Evolutionary conservation across 2,329 filamentous ascomycete genomes (phyloP), one percentile per base, ranked within the genome.

Genomic region (Sclerotinia trifoliorum): DNA sequence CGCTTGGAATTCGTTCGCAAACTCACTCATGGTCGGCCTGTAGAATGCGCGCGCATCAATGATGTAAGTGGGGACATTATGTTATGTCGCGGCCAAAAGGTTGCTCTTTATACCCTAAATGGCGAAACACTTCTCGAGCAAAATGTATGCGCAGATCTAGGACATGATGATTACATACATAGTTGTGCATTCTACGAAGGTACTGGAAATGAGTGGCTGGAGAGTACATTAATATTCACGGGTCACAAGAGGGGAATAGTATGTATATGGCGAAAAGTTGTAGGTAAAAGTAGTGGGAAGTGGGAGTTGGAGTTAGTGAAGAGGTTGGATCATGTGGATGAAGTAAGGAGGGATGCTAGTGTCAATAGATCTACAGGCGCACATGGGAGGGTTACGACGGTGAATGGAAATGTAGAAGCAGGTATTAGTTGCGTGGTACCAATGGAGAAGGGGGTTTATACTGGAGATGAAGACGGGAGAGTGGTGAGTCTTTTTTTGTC

Each of bases 181-280:
- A 88, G 90, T 1, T 95, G 93, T 71, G 92, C 94, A 3, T 97
- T 97, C 78, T 98, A 98, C 79, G 94, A 98, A 78, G 94, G 94
- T 0, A 94, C 88, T 0, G 90, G 90, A 2, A 95, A 93, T 74
- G 95, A 98, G 79, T 98, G 94, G 92, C 83, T 97, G 4, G 92
- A 96, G 79, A 89, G 90, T 66, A 89, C 90, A 70, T 83, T 99
- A 55, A 82, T 98, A 49, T 94, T 99, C 72, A 98, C 94, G 0
- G 95, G 95, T 0, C 95, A 98, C 77, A 84, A 87, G 71, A 84
- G 89, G 64, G 95, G 95, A 0, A 84, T 93, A 19, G 94, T 96
- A 46, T 96, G 96, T 75, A 88, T 91, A 26, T 91, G 90, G 87
- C 82, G 83, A 62, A 85, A 85, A 73, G 73, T 72, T n/a, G 80